These are phyloP conservation scores for rapeseed (Brassica napus) DNA, from an alignment of 345 rosid genomes.

Conservation along the genomic window DNA sequence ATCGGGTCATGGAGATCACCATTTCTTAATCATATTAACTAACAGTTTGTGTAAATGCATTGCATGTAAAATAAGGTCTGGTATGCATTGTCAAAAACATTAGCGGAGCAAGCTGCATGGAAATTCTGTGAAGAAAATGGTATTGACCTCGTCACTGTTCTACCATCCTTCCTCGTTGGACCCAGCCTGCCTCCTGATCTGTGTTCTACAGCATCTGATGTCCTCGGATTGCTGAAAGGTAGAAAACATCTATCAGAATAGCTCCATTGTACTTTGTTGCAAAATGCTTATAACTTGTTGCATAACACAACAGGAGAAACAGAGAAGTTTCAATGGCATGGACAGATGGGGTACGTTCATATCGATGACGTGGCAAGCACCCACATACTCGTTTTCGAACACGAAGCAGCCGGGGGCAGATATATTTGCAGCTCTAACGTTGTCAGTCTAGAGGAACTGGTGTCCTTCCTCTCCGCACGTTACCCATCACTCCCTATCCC, in stretches of 20 bases:
- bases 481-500: conserved; percentile 70
- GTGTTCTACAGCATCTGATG: conserved; percentile 77
- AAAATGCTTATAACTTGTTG: background rate
- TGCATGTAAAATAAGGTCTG: background rate
- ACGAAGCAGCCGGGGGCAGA: conserved; percentile 54
- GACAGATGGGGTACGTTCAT: conserved; percentile 90
- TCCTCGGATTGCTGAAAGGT: conserved; percentile 84
- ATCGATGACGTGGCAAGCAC: conserved; percentile 84
- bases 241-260: background rate
- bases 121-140: conserved; percentile 63
- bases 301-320: conserved; percentile 47
- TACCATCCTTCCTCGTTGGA: conserved; percentile 78
- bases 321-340: conserved; percentile 71
- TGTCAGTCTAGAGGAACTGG: conserved; percentile 55
- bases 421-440: conserved; percentile 69
- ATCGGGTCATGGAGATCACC: background rate
- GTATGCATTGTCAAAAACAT: conserved; percentile 73
- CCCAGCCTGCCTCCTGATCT: conserved; percentile 75
- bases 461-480: conserved; percentile 52
- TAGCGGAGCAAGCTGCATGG: conserved; percentile 93
- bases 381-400: conserved; percentile 72
- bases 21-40: conserved; percentile 8
- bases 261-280: background rate
- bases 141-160: conserved; percentile 63
- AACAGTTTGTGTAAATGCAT: conserved; percentile 18